These are phyloP conservation scores for Pyricularia grisea DNA, from an alignment of 2,329 filamentous ascomycete species.

Conservation along the genomic window DNA sequence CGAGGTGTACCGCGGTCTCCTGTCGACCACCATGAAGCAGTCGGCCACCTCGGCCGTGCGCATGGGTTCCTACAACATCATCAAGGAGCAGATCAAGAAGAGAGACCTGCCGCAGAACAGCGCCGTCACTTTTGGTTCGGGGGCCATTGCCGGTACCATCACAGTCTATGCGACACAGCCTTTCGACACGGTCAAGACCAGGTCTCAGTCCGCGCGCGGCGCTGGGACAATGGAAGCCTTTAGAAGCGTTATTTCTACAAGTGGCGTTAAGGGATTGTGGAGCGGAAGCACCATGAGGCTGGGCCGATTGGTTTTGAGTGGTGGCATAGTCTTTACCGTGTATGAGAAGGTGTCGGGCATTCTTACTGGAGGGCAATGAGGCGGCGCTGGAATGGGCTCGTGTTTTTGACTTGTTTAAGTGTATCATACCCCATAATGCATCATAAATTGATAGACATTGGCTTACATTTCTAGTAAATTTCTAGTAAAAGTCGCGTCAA, in stretches of 20 bases:
- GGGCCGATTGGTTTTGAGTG: conserved; percentile 52
- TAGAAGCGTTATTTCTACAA: conserved; percentile 41
- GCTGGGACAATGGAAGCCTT: conserved; percentile 48
- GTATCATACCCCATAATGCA: too few species aligned
- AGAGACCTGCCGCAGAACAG: conserved; percentile 11
- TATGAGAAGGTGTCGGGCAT: conserved; percentile 40
- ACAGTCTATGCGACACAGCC: conserved; percentile 52
- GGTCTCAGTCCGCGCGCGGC: conserved; percentile 48
- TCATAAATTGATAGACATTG: too few species aligned
- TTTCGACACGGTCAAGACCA: conserved; percentile 56
- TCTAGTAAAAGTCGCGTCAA: too few species aligned
- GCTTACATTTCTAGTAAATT: too few species aligned
- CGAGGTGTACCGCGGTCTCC: conserved; percentile 33
- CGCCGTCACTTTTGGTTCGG: conserved; percentile 48
- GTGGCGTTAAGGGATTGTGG: conserved; percentile 54
- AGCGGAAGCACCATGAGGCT: conserved; percentile 60
- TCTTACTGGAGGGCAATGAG: neutral
- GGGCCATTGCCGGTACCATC: conserved; percentile 48
- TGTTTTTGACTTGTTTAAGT: too few species aligned
- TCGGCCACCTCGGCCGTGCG: conserved; percentile 34
- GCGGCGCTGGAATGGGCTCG: too few species aligned
- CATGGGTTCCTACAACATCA: conserved; percentile 38
- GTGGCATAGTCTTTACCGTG: conserved; percentile 56
- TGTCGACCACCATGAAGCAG: conserved; percentile 37
- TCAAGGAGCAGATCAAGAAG: conserved; percentile 24